Evolutionary conservation across 1,284 basidiomycete species (phyloP).

Genomic region (Tremellales sp.): DNA sequence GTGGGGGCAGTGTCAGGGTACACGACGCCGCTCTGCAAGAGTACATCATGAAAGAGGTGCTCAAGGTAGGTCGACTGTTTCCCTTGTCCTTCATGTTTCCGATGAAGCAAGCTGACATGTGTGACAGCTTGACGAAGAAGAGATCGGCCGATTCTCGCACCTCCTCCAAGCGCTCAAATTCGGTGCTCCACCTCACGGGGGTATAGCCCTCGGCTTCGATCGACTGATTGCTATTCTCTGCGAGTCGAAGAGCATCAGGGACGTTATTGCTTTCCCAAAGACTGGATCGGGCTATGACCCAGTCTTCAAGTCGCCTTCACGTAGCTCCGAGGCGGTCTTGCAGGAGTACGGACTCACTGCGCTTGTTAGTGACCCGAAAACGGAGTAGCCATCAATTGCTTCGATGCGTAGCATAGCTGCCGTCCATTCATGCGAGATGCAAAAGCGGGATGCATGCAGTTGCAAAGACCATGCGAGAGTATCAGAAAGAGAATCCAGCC

Average conservation of each 20-base stretch:
- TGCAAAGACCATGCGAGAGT: neutral
- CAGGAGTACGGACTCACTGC: constrained; percentile 42
- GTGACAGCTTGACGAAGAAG: constrained; percentile 64
- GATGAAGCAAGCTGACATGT: neutral
- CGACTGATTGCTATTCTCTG: constrained; percentile 85
- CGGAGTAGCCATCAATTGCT: no score
- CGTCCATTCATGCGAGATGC: no score
- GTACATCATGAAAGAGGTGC: constrained; percentile 68
- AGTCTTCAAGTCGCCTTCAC: constrained; percentile 80
- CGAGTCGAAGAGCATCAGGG: constrained; percentile 75
- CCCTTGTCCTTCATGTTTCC: no score
- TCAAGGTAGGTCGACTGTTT: constrained; percentile 58
- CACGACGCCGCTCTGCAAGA: constrained; percentile 85
- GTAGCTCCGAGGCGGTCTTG: constrained; percentile 57
- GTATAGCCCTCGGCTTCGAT: constrained; percentile 90
- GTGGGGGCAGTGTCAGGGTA: constrained; percentile 87
- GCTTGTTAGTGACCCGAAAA: no score
- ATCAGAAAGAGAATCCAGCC: constrained; percentile 78
- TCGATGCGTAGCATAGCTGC: no score
- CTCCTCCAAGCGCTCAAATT: constrained; percentile 77
- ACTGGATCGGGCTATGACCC: constrained; percentile 73
- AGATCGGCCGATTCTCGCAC: constrained; percentile 73
- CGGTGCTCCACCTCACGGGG: constrained; percentile 94
- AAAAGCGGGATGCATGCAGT: no score
- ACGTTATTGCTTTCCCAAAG: constrained; percentile 96